Base-by-base conservation (phyloP, 75 land plant genomes). In the Selaginella tamariscina region DNA sequence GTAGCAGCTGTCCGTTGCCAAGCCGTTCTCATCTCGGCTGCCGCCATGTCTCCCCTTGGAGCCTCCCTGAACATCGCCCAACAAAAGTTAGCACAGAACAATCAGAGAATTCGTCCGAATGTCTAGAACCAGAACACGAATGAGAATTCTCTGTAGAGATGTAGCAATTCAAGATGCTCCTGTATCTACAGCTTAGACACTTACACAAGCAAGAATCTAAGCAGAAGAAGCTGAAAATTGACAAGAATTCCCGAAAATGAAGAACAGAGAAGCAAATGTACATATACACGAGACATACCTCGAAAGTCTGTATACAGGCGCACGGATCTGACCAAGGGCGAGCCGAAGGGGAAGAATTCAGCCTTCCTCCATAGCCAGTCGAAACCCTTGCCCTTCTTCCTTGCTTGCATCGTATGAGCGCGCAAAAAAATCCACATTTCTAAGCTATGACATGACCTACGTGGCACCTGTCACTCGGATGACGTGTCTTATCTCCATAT, bases 1-100 rank as follows among this genome's bases (percentile, higher is more conserved):
- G 62, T 59, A 5, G 62, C 62, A 5, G 62, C 62, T 59, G 62
- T 59, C 8, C 62, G 5, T 2, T 59, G 62, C 62, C 62, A 59
- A n/a, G 62, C 62, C 9, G 62, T 26, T 21, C 62, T 59, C 23
- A 59, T 21, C 26, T 59, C 62, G 9, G 62, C 62, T 2, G 27
- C 62, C 9, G 62, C 62, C 62, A 59, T 59, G 9, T 23, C 62
- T n/a, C 21, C 54, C n/a, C 49, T 15, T 39, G 49, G 11, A 39
- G 49, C 49, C n/a, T n/a, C n/a, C n/a, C n/a, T n/a, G n/a, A 15
- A 39, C 15, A 39, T 5, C 15, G 49, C 15, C 49, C 5, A 39
- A 39, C 49, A 39, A 39, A 39, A 39, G 49, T 39, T 5, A 39
- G 49, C 5, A 39, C 11, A 39, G 15, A 5, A 39, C 5, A 39